Evolutionary conservation across 73 alveolate genomes (phyloP).

Genomic region (Breviolum minutum): DNA sequence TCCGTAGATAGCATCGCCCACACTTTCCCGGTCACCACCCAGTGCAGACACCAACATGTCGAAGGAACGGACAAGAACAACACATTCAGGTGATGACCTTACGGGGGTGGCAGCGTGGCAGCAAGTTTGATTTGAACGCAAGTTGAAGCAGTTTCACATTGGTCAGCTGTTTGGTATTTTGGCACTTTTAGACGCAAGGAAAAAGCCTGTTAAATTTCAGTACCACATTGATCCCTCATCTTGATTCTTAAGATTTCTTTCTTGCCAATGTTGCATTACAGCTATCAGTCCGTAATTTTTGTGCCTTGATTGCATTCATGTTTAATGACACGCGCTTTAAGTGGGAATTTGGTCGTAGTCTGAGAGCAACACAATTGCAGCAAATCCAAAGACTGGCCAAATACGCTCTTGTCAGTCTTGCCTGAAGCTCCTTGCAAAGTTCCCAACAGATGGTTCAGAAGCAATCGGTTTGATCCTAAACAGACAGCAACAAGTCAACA

Average conservation of each 20-base stretch:
- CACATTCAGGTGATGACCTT: neutral
- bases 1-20: constrained; percentile 58
- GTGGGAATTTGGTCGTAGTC: neutral
- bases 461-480: neutral
- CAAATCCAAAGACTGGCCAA: constrained; percentile 5
- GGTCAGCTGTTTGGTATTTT: too few relatives aligned
- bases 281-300: too few relatives aligned
- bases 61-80: neutral
- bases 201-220: too few relatives aligned
- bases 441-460: neutral
- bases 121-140: too few relatives aligned
- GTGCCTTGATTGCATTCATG: too few relatives aligned
- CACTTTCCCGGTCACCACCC: constrained; percentile 56
- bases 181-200: too few relatives aligned
- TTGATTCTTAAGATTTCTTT: too few relatives aligned
- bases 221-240: too few relatives aligned
- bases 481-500: neutral
- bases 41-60: neutral
- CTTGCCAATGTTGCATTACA: too few relatives aligned
- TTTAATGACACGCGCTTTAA: too few relatives aligned
- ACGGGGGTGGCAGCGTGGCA: neutral
- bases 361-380: neutral
- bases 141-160: too few relatives aligned
- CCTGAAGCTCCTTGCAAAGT: neutral
- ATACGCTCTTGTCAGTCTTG: neutral